Base-by-base conservation (phyloP, 2,329 filamentous ascomycete genomes). In the Xylaria sp. region DNA sequence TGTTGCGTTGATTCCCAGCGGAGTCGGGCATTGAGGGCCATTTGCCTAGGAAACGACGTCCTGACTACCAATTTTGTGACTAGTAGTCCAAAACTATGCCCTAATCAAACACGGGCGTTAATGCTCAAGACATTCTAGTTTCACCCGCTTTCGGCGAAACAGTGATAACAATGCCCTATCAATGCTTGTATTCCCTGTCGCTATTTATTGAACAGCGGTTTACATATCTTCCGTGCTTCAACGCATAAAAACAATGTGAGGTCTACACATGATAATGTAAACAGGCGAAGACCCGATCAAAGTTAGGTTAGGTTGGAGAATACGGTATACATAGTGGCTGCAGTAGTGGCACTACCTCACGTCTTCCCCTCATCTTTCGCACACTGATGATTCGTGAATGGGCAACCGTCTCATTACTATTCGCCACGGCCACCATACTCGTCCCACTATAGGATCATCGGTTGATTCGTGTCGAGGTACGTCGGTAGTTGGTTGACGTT, bases 311-410 rank as follows among this genome's bases (percentile, higher is more conserved):
- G 2, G 20, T 27, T 22, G 20, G 56, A 20, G 31, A 17, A 20
- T 38, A 36, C n/a, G n/a, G 20, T 38, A n/a, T 25, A 31, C 15
- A 29, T 31, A 31, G 53, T 45, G 42, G 36, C 56, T 54, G 50
- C 31, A 54, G 31, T 25, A 25, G 51, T 25, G 33, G 15, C 36
- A 13, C 36, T 31, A 51, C 22, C 53, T 39, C 29, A 36, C 17
- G n/a, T 17, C 31, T 61, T 57, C 58, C 45, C 57, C 51, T 61
- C 63, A 61, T 29, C 33, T 27, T 42, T 56, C 58, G 31, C 55
- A 39, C 47, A 17, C 45, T 27, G 17, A 38, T 49, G 36, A 65
- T 56, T 25, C 27, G 36, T 42, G 25, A 55, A 55, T 45, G 13
- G 22, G 17, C 45, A 15, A 7, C 45, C 20, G n/a, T 7, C 7